Conservation (phyloP, 352 stramenopile genomes). For the Pythium sp. region DNA sequence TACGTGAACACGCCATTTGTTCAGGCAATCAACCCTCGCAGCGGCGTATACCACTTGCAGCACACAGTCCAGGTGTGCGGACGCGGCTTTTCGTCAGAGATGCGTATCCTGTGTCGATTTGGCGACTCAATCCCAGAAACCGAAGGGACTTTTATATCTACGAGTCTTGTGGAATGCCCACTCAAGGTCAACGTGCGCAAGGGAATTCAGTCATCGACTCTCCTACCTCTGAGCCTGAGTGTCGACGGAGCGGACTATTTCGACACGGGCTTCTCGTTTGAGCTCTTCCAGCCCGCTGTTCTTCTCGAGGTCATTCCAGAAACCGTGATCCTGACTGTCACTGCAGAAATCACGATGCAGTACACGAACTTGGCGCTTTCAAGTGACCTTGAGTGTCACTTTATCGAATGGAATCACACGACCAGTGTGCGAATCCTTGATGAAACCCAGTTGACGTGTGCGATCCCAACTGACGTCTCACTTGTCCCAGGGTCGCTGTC, state of each 20-base stretch:
- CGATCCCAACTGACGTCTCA: conserved; percentile 4
- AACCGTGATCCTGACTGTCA: conserved; percentile 25
- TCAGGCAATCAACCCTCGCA: conserved; percentile 21
- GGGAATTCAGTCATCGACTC: not conserved
- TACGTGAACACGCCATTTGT: conserved; percentile 33
- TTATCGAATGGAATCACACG: conserved; percentile 25
- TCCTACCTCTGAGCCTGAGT: conserved; percentile 28
- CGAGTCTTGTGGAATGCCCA: conserved; percentile 7
- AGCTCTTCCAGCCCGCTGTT: conserved; percentile 21
- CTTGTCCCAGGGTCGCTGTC: conserved; percentile 17
- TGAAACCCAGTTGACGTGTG: conserved; percentile 22
- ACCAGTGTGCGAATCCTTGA: conserved; percentile 26
- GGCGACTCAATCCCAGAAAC: conserved; percentile 8
- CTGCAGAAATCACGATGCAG: conserved; percentile 22
- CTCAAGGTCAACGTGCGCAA: not conserved
- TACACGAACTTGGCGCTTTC: conserved; percentile 21
- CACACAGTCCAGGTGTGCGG: conserved; percentile 25
- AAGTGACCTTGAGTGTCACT: conserved; percentile 28
- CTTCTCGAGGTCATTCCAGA: conserved; percentile 22
- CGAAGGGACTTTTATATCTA: not conserved
- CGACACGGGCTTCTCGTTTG: conserved; percentile 32
- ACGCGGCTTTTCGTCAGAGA: conserved; percentile 19
- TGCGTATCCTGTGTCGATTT: conserved; percentile 27
- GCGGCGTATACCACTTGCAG: conserved; percentile 24
- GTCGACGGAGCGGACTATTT: conserved; percentile 28